Evolutionary conservation across 139 green algal species (phyloP).

Genomic region (Gonium pectorale): DNA sequence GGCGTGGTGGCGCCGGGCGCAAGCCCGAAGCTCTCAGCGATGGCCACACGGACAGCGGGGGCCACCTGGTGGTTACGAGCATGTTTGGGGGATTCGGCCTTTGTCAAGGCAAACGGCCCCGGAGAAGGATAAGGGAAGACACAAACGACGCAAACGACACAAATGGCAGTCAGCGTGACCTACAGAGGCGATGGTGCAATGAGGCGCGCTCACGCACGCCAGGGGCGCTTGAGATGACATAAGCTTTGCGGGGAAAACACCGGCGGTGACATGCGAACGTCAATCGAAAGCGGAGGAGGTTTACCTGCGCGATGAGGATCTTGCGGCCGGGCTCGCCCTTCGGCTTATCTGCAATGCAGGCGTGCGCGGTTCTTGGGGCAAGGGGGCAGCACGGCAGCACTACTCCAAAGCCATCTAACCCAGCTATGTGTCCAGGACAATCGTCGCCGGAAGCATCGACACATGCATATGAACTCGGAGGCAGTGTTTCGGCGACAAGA

Average conservation of each 20-base stretch:
- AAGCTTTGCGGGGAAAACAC: conserved; percentile 56
- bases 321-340: conserved; percentile 29
- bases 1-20: conserved; percentile 52
- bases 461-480: too few relatives aligned
- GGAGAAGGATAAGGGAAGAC: not conserved
- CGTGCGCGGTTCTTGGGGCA: too few relatives aligned
- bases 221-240: conserved; percentile 9
- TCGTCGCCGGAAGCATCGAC: too few relatives aligned
- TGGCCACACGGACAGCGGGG: conserved; percentile 74
- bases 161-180: too few relatives aligned
- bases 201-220: not conserved
- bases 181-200: not conserved
- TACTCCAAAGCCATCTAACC: too few relatives aligned
- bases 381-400: too few relatives aligned
- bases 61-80: conserved; percentile 57
- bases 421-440: too few relatives aligned
- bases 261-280: conserved; percentile 69
- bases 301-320: conserved; percentile 59
- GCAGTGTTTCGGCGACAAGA: too few relatives aligned
- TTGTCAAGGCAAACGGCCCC: not conserved
- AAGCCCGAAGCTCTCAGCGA: conserved; percentile 70
- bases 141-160: too few relatives aligned
- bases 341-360: conserved; percentile 18
- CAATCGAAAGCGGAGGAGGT: conserved; percentile 66
- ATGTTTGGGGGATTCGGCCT: not conserved